Conservation (phyloP, 495 filamentous ascomycete species). For the Peziza echinospora region DNA sequence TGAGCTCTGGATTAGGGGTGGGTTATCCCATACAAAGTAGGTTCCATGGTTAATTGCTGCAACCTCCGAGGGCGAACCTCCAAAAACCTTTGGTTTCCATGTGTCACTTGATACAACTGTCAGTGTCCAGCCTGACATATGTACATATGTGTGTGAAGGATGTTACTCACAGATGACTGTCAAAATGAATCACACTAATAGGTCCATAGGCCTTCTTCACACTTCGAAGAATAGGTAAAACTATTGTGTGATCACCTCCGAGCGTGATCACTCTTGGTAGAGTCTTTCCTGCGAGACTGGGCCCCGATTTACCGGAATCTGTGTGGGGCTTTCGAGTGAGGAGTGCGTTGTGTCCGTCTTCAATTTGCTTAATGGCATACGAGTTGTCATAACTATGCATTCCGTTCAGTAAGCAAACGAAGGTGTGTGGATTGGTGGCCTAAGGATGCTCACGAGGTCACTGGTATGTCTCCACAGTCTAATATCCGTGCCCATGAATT, state of each 20-base stretch:
- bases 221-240: conserved; percentile 37
- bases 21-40: conserved; percentile 18
- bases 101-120: conserved; percentile 20
- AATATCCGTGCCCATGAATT: conserved; percentile 42
- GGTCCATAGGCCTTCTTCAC: conserved; percentile 44
- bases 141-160: too few species aligned
- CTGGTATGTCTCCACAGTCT: conserved; percentile 57
- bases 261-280: conserved; percentile 42
- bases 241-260: conserved; percentile 45
- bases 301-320: conserved; percentile 26
- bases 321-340: conserved; percentile 30
- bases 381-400: conserved; percentile 37
- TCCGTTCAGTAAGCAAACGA: background rate
- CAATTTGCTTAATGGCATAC: conserved; percentile 53
- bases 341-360: conserved; percentile 37
- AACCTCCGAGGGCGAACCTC: conserved; percentile 37
- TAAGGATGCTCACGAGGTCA: conserved; percentile 31
- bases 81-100: conserved; percentile 39
- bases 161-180: conserved; percentile 37
- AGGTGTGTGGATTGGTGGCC: background rate
- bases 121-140: too few species aligned
- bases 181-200: conserved; percentile 51
- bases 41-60: conserved; percentile 73
- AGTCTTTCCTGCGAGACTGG: conserved; percentile 30
- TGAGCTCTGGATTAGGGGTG: conserved; percentile 29